Conservation (phyloP, 2,329 filamentous ascomycete genomes). For the Ascochyta clinopodiicola region DNA sequence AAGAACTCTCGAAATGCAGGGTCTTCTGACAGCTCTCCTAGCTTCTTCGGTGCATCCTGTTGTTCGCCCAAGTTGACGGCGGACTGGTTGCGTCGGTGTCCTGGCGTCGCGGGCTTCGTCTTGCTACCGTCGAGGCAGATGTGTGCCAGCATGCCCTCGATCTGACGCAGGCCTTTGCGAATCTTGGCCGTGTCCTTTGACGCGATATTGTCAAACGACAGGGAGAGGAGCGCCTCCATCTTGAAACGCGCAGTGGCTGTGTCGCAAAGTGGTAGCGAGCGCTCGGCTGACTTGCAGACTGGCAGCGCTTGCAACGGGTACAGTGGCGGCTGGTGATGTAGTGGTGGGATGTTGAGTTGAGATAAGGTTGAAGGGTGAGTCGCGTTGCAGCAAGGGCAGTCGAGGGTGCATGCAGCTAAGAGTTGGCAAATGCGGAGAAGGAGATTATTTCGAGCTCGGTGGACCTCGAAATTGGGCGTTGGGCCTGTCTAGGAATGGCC, state of each 20-base stretch:
- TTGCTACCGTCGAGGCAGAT: constrained; percentile 75
- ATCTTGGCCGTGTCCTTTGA: constrained; percentile 90
- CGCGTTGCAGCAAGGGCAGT: constrained; percentile 20
- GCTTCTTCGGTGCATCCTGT: constrained; percentile 51
- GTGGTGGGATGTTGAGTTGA: constrained; percentile 6
- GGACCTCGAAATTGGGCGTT: constrained; percentile 22
- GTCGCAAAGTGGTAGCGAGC: constrained; percentile 8
- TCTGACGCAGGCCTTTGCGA: constrained; percentile 90
- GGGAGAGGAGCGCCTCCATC: constrained; percentile 91
- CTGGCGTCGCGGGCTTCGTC: constrained; percentile 40
- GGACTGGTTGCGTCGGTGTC: constrained; percentile 48
- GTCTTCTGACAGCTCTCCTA: constrained; percentile 77
- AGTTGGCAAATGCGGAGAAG: constrained; percentile 35
- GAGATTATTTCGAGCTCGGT: constrained; percentile 23
- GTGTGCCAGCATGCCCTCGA: constrained; percentile 91
- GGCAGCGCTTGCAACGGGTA: not conserved
- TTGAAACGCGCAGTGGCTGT: constrained; percentile 18
- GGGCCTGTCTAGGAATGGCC: constrained; percentile 20
- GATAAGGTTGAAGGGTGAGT: constrained; percentile 7
- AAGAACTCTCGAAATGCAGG: constrained; percentile 95
- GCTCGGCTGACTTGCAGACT: constrained; percentile 7
- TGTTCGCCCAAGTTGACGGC: constrained; percentile 45
- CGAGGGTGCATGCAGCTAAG: constrained; percentile 34
- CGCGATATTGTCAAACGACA: constrained; percentile 95
- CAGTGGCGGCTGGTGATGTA: constrained; percentile 6